Conservation (phyloP, 2,329 filamentous ascomycete species). For the Clarireedia paspali region DNA sequence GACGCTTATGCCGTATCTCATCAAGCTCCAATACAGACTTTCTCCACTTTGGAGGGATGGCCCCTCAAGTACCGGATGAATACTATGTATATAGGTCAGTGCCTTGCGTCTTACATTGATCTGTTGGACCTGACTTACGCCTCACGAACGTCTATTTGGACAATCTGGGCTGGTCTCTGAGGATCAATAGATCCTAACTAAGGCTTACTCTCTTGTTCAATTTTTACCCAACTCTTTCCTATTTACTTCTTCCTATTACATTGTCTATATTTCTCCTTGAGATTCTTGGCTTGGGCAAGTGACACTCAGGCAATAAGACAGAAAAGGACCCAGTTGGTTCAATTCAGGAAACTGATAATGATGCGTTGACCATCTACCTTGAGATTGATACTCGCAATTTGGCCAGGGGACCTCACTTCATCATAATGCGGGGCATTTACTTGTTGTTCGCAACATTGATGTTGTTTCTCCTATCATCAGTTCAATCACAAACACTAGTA, state of each 20-base stretch:
- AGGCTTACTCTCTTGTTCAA: constrained; percentile 44
- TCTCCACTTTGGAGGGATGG: background rate
- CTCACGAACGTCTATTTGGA: background rate
- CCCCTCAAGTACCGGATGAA: background rate
- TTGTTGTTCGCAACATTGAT: constrained; percentile 9
- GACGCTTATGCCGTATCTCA: constrained; percentile 5
- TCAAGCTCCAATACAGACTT: constrained; percentile 5
- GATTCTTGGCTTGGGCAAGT: constrained; percentile 21
- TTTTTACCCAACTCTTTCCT: constrained; percentile 10
- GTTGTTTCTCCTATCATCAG: constrained; percentile 5
- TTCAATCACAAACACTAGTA: constrained; percentile 4
- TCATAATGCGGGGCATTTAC: constrained; percentile 11
- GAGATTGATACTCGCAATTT: constrained; percentile 3
- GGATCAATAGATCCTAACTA: constrained; percentile 38
- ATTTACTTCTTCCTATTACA: constrained; percentile 4
- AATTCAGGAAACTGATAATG: constrained; percentile 1
- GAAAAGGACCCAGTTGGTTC: constrained; percentile 7
- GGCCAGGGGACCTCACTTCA: constrained; percentile 7
- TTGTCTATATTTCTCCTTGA: constrained; percentile 32
- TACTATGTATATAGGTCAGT: constrained; percentile 8
- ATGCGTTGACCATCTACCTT: constrained; percentile 6
- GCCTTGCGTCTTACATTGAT: constrained; percentile 1
- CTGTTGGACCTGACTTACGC: background rate
- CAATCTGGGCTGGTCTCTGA: constrained; percentile 4
- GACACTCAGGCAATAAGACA: constrained; percentile 6